Percentiles rank a stretch among this genome's conserved stretches.
These are phyloP conservation scores for Candida lessepsii DNA, from an alignment of 805 yeast genomes.

Conservation along the genomic window DNA sequence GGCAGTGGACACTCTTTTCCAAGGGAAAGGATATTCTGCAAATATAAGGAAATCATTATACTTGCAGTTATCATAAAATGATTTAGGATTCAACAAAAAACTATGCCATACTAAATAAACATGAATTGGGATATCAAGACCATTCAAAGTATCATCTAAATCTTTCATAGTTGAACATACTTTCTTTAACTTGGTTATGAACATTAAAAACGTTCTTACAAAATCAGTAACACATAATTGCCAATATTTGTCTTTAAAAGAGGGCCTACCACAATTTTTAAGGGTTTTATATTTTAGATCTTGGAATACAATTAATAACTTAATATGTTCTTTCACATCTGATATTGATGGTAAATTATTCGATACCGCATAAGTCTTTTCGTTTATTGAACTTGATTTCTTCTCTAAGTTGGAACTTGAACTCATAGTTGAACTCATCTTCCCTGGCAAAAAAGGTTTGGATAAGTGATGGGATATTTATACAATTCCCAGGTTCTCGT, in stretches of 20 bases:
- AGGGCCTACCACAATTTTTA: background rate
- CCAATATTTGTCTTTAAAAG: constrained; percentile 4
- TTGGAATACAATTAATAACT: constrained; percentile 1
- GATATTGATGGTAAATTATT: constrained; percentile 3
- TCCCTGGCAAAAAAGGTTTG: too few species aligned
- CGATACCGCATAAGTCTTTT: too few species aligned
- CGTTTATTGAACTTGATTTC: too few species aligned
- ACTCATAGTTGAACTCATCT: too few species aligned
- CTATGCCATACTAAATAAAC: constrained; percentile 21
- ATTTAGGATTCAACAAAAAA: constrained; percentile 19
- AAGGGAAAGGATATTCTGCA: constrained; percentile 2
- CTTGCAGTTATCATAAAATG: constrained; percentile 16
- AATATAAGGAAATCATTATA: constrained; percentile 7
- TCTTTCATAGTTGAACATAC: background rate
- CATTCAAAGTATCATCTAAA: background rate
- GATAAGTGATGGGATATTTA: too few species aligned
- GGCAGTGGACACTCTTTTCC: background rate
- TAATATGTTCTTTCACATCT: background rate
- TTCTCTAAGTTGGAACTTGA: too few species aligned
- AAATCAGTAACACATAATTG: constrained; percentile 4
- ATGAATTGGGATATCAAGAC: background rate
- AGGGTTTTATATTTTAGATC: background rate
- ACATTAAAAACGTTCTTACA: background rate
- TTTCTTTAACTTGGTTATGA: background rate
- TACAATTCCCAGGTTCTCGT: too few species aligned